A percentile compares a stretch with the other conserved stretches of the same genome.
These are phyloP conservation scores for Dipteronia sinensis DNA, from an alignment of 345 rosid species.

Conservation along the genomic window DNA sequence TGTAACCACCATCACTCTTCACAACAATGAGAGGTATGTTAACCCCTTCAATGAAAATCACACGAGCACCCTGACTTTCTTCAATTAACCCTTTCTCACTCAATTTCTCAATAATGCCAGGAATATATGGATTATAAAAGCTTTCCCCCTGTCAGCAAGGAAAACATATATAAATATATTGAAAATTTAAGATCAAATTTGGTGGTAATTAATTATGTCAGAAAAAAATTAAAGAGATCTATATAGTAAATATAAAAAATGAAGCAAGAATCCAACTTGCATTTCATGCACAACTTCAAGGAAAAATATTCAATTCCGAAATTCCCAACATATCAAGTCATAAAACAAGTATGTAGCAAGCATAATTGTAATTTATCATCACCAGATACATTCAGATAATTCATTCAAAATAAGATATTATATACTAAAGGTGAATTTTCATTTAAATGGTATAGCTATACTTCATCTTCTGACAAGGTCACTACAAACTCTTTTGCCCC, in stretches of 20 bases:
- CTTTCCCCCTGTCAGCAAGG: slow-evolving; percentile 82
- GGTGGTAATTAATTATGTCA: neutral
- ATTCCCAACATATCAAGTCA: neutral
- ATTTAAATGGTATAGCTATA: neutral
- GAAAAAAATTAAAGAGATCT: neutral
- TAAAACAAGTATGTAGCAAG: no score
- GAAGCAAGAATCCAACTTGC: neutral
- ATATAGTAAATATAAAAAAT: neutral
- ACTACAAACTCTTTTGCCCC: neutral
- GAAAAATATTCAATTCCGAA: neutral
- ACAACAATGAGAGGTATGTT: slow-evolving; percentile 91
- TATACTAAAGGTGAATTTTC: neutral
- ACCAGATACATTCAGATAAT: neutral
- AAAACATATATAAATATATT: neutral
- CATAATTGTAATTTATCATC: neutral
- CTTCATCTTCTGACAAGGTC: neutral
- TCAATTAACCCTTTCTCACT: slow-evolving; percentile 64
- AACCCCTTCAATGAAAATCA: slow-evolving; percentile 71
- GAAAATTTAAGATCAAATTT: neutral
- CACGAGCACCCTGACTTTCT: slow-evolving; percentile 95
- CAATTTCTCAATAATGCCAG: slow-evolving; percentile 56
- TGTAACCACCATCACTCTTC: slow-evolving; percentile 96
- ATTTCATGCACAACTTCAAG: neutral
- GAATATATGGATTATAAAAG: slow-evolving; percentile 85
- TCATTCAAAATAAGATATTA: neutral